A percentile compares a stretch with the other conserved stretches of the same genome.
Evolutionary conservation across 352 stramenopile species (phyloP).

Genomic region (Pythium oligandrum): DNA sequence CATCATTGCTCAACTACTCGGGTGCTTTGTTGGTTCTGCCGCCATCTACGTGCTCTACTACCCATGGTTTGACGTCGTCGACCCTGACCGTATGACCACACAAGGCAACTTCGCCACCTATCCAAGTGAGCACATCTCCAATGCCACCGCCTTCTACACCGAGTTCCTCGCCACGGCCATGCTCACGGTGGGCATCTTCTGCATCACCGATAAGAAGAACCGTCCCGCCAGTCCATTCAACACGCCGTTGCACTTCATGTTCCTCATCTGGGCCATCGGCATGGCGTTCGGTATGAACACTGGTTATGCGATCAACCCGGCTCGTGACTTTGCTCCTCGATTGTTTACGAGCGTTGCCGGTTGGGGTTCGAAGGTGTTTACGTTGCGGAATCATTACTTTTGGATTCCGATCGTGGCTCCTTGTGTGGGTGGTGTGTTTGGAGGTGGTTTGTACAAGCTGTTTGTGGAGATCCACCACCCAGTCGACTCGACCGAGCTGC

Average conservation of each 20-base stretch:
- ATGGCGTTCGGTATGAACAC: conserved; percentile 37
- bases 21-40: too few species aligned
- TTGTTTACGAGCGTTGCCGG: conserved; percentile 42
- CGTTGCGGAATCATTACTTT: conserved; percentile 46
- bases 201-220: conserved; percentile 22
- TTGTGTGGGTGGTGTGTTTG: conserved; percentile 31
- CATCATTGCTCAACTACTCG: too few species aligned
- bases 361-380: conserved; percentile 55
- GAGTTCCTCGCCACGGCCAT: too few species aligned
- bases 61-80: too few species aligned
- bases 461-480: conserved; percentile 53
- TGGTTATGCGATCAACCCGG: conserved; percentile 44
- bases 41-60: too few species aligned
- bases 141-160: too few species aligned
- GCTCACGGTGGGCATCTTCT: too few species aligned
- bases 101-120: too few species aligned
- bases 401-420: conserved; percentile 50
- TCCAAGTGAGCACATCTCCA: too few species aligned
- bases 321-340: conserved; percentile 41
- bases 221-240: conserved; percentile 10
- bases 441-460: conserved; percentile 39
- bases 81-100: too few species aligned
- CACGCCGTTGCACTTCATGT: conserved; percentile 21
- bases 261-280: conserved; percentile 33
- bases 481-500: too few species aligned